Conservation (phyloP, 306 rosid genomes). For the Styphnolobium japonicum region DNA sequence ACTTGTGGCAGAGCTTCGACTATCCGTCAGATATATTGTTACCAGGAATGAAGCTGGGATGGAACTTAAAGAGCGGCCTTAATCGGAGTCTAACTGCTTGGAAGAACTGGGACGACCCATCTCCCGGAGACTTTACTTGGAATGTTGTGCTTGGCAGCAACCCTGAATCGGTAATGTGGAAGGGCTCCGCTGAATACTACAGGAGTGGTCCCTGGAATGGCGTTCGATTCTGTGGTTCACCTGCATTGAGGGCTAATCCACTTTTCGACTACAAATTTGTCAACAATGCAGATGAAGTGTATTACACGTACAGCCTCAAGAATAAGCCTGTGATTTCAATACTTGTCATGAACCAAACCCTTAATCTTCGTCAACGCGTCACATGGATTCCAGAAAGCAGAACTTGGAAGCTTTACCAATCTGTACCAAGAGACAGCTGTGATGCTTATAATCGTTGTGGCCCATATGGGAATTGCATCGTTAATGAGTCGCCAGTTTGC, state of each 20-base stretch:
- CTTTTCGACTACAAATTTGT: too few relatives aligned
- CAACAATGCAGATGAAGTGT: not conserved
- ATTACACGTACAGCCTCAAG: not conserved
- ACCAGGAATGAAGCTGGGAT: not conserved
- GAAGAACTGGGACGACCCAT: slow-evolving; percentile 9
- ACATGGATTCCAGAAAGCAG: not conserved
- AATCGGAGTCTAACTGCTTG: not conserved
- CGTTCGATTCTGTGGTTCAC: not conserved
- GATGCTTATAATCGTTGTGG: not conserved
- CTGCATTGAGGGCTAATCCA: not conserved
- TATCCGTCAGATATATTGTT: not conserved
- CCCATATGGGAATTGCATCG: not conserved
- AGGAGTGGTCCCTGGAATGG: slow-evolving; percentile 1
- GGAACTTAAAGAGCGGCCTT: not conserved
- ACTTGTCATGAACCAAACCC: not conserved
- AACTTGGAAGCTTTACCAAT: not conserved
- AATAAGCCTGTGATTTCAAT: not conserved
- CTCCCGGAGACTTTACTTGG: not conserved
- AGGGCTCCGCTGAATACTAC: not conserved
- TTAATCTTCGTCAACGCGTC: not conserved
- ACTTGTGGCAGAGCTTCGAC: slow-evolving; percentile 3
- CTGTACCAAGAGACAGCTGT: not conserved
- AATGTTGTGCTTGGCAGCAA: not conserved
- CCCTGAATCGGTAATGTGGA: not conserved
- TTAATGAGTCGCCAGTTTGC: not conserved